Evolutionary conservation across 2,329 filamentous ascomycete species (phyloP).

Genomic region (Aspergillus alliaceus): DNA sequence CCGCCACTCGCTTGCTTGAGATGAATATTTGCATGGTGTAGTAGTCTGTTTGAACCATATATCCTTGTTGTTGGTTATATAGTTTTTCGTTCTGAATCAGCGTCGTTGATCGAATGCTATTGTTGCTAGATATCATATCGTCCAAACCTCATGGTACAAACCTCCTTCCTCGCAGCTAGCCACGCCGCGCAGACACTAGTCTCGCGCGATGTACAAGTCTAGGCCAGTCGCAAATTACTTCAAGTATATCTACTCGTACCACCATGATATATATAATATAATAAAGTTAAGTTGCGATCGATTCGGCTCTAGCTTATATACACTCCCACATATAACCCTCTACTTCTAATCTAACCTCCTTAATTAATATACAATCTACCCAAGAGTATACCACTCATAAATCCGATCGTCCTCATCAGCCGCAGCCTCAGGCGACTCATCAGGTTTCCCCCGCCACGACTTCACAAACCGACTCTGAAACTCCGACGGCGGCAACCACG

Average conservation of each 20-base stretch:
- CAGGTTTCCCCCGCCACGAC: not conserved
- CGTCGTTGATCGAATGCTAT: slow-evolving; percentile 1
- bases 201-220: no score
- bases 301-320: no score
- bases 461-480: slow-evolving; percentile 12
- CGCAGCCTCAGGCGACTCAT: not conserved
- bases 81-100: not conserved
- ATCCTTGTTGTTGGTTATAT: not conserved
- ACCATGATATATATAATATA: no score
- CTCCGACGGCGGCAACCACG: slow-evolving; percentile 25
- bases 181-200: no score
- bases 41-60: not conserved
- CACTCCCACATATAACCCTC: no score
- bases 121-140: not conserved
- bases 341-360: not conserved
- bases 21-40: not conserved
- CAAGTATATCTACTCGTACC: no score
- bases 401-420: slow-evolving; percentile 11
- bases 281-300: no score
- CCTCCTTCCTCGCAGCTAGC: no score
- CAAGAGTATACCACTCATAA: slow-evolving; percentile 16
- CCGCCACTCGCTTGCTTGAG: not conserved
- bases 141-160: not conserved
- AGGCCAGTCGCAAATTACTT: no score
- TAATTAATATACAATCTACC: not conserved